Conservation (phyloP, 768 basidiomycete genomes). For the Thelephora ganbajun region DNA sequence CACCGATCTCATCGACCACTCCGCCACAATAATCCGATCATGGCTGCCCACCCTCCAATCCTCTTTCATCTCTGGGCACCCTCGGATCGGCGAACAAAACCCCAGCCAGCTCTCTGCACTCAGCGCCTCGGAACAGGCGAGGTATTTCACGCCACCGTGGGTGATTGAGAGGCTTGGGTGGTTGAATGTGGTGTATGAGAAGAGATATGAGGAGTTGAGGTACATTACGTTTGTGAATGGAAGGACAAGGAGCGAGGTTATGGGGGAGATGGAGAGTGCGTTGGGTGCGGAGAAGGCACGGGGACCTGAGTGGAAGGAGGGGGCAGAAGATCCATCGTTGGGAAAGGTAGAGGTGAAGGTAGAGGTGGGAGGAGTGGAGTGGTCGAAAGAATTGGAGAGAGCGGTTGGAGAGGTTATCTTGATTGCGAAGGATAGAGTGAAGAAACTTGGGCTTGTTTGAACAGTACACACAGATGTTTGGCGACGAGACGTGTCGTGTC, state of each 20-base stretch:
- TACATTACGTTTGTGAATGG: conserved; percentile 94
- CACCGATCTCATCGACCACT: conserved; percentile 35
- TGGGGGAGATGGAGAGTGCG: conserved; percentile 65
- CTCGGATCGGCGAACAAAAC: conserved; percentile 75
- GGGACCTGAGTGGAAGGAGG: conserved; percentile 16
- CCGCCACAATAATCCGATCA: conserved; percentile 28
- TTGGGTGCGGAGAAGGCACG: conserved; percentile 42
- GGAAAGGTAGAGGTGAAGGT: conserved; percentile 16
- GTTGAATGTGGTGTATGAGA: conserved; percentile 71
- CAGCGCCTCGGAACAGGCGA: conserved; percentile 69
- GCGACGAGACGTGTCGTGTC: too few species aligned
- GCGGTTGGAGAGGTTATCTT: conserved; percentile 60
- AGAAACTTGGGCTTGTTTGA: conserved; percentile 24
- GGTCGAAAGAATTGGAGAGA: conserved; percentile 56
- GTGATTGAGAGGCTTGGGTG: conserved; percentile 59
- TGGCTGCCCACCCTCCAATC: conserved; percentile 42
- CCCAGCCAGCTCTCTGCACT: conserved; percentile 44
- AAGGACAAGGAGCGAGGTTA: conserved; percentile 54
- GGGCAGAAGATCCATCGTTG: conserved; percentile 19
- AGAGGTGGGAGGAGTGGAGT: conserved; percentile 27
- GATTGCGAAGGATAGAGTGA: conserved; percentile 64
- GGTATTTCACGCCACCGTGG: conserved; percentile 49
- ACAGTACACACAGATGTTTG: too few species aligned
- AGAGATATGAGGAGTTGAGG: conserved; percentile 54
- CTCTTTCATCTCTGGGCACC: conserved; percentile 70